These are phyloP conservation scores for Amoebophrya sp. DNA, from an alignment of 169 alveolate species.

Conservation along the genomic window DNA sequence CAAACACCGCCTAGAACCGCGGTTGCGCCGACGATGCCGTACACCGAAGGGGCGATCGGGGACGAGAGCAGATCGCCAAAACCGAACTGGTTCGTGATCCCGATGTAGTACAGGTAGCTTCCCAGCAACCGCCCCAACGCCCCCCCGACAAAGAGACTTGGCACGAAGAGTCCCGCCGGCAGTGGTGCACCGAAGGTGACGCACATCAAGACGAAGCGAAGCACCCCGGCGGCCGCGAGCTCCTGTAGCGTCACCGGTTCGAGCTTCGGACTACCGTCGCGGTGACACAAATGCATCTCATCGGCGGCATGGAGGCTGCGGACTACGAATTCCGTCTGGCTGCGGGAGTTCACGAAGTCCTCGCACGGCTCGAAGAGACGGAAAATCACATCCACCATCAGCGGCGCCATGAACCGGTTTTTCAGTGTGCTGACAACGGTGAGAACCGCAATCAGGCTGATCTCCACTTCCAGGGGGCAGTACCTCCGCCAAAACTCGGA, in stretches of 20 bases:
- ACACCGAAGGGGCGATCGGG: constrained; percentile 17
- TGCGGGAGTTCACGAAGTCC: background rate
- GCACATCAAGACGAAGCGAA: background rate
- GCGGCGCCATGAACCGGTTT: background rate
- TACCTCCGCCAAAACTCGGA: background rate
- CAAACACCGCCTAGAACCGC: constrained; percentile 48
- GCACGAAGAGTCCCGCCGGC: constrained; percentile 36
- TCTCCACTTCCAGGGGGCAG: background rate
- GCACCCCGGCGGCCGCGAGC: background rate
- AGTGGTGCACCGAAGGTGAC: constrained; percentile 9
- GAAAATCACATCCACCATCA: background rate
- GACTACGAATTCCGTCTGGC: background rate
- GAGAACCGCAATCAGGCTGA: background rate
- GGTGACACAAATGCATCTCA: background rate
- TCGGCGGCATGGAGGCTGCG: background rate
- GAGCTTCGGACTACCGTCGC: background rate
- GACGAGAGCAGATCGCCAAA: background rate
- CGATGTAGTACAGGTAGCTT: background rate
- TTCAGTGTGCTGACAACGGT: background rate
- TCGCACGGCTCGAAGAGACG: background rate
- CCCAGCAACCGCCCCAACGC: background rate
- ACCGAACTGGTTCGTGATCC: too few relatives aligned
- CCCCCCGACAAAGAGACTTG: background rate
- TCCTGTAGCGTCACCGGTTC: background rate
- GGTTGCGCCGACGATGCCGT: constrained; percentile 47